A percentile compares a stretch with the other conserved stretches of the same genome.
Evolutionary conservation across 2,329 filamentous ascomycete species (phyloP).

Genomic region (Sclerotinia spermophila): DNA sequence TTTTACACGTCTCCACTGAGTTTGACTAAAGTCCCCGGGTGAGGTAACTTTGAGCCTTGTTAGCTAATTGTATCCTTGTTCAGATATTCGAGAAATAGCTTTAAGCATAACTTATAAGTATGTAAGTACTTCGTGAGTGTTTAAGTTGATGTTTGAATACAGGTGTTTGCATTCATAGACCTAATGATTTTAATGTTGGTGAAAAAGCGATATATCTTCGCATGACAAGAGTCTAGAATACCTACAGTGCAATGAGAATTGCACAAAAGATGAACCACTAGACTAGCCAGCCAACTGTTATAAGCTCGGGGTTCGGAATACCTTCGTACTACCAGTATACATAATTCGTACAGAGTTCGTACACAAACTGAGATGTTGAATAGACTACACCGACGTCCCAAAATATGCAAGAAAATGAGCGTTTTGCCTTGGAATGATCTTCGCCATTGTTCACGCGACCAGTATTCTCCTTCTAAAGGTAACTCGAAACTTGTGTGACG

Average conservation of each 20-base stretch:
- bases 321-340: too few relatives aligned
- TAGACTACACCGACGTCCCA: background rate
- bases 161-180: too few relatives aligned
- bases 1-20: background rate
- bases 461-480: background rate
- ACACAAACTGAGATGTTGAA: background rate
- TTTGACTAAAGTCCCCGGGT: conserved; percentile 6
- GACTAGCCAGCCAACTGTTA: background rate
- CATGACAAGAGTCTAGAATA: background rate
- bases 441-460: background rate
- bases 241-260: background rate
- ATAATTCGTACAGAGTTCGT: background rate
- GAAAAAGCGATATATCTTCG: background rate
- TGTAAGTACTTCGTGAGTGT: background rate
- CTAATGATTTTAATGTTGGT: background rate
- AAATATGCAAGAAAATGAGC: background rate
- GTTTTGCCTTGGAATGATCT: background rate
- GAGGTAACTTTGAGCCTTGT: conserved; percentile 4
- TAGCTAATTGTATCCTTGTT: background rate
- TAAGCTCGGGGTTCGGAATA: background rate
- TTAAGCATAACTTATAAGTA: background rate
- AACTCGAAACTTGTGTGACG: background rate
- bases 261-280: background rate
- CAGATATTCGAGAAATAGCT: background rate
- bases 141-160: background rate